Percentiles rank a stretch among this genome's conserved stretches.
phyloP scores from a whole-genome alignment of 768 basidiomycete species.

The Naganishia friedmannii region DNA sequence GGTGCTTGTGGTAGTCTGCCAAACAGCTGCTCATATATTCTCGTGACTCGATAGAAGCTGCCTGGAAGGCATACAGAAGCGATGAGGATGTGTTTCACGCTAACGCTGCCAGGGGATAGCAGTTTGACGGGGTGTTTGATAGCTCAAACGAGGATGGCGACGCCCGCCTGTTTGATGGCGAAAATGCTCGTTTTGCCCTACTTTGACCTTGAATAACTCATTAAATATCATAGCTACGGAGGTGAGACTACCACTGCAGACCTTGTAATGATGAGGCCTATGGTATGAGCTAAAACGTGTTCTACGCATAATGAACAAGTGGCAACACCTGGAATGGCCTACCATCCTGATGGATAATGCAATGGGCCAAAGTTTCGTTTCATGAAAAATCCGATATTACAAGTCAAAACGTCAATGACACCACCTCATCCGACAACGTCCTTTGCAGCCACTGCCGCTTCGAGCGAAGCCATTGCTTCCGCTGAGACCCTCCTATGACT shows the following conservation, averaged over 20 bases:
- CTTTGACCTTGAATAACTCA: neutral
- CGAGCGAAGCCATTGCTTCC: neutral
- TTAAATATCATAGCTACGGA: neutral
- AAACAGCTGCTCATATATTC: too few species aligned
- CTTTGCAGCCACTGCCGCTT: neutral
- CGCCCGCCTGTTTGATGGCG: neutral
- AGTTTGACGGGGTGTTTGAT: too few species aligned
- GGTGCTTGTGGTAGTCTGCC: too few species aligned
- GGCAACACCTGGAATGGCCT: neutral
- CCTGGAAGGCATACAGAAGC: too few species aligned
- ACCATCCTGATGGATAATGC: neutral
- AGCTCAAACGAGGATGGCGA: too few species aligned
- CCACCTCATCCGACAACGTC: neutral
- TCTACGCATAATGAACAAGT: neutral
- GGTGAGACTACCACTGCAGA: neutral
- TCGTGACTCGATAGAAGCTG: too few species aligned
- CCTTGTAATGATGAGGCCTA: neutral
- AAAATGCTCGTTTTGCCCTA: neutral
- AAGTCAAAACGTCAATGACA: neutral
- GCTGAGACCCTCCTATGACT: constrained; percentile 37
- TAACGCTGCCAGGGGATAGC: too few species aligned
- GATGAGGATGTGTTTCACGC: too few species aligned
- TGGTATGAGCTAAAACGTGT: neutral
- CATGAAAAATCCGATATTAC: neutral
- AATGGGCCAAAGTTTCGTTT: neutral